Percentiles rank a stretch among this genome's conserved stretches.
These are phyloP conservation scores for Rhodamnia rubescens DNA, from an alignment of 345 rosid genomes.

Conservation along the genomic window DNA sequence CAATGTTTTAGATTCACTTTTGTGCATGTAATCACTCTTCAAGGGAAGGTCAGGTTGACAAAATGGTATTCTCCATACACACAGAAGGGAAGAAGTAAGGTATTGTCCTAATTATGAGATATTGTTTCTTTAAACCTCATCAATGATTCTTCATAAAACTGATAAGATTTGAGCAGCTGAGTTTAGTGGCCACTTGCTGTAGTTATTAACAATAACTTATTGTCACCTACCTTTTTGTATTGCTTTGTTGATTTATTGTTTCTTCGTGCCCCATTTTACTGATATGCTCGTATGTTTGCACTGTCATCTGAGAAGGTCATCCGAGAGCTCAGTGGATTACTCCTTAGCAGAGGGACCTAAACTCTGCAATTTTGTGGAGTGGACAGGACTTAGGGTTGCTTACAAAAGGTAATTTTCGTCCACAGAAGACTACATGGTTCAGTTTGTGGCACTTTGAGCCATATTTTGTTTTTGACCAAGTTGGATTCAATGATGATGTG, in stretches of 20 bases:
- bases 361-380: too few species aligned
- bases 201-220: too few species aligned
- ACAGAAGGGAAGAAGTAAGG: constrained; percentile 84
- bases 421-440: too few species aligned
- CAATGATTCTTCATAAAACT: neutral
- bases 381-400: too few species aligned
- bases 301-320: neutral
- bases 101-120: neutral
- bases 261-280: neutral
- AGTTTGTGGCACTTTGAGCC: too few species aligned
- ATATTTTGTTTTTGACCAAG: neutral
- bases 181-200: neutral
- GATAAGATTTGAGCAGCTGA: neutral
- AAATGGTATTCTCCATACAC: constrained; percentile 96
- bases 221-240: neutral
- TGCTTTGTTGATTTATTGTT: too few species aligned
- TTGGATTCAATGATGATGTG: neutral
- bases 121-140: neutral
- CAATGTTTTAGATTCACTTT: constrained; percentile 59
- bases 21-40: constrained; percentile 87
- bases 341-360: too few species aligned
- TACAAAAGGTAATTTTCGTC: too few species aligned
- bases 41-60: constrained; percentile 93
- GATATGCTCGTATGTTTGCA: neutral
- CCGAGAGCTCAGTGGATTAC: too few species aligned